Percentiles rank a stretch among this genome's conserved stretches.
Conservation (phyloP, 805 yeast genomes). For the Wickerhamiella lipophila region DNA sequence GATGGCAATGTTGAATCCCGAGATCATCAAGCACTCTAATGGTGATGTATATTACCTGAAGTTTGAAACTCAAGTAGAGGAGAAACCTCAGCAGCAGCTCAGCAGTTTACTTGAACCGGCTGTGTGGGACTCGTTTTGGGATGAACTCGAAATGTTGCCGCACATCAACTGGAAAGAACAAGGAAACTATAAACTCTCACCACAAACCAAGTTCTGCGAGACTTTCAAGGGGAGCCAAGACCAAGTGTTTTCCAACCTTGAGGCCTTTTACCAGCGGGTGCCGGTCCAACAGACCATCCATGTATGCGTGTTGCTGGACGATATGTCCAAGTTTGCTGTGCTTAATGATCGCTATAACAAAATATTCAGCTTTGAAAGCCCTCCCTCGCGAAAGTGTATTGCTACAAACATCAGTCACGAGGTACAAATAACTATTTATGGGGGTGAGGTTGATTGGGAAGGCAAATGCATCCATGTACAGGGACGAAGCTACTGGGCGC, state of each 20-base stretch:
- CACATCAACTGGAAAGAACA: neutral
- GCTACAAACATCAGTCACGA: constrained; percentile 40
- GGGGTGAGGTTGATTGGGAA: constrained; percentile 18
- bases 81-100: constrained; percentile 24
- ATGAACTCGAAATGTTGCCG: constrained; percentile 16
- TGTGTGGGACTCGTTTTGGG: constrained; percentile 28
- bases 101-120: constrained; percentile 18
- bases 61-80: constrained; percentile 33
- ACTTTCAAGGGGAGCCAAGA: constrained; percentile 11
- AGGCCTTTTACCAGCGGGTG: neutral
- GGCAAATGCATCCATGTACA: constrained; percentile 69
- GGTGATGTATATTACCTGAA: constrained; percentile 56
- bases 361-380: constrained; percentile 48
- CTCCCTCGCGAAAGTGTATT: constrained; percentile 84
- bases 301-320: constrained; percentile 32
- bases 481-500: constrained; percentile 95
- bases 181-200: neutral
- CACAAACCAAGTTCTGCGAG: neutral
- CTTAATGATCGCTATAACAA: constrained; percentile 51
- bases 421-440: constrained; percentile 51
- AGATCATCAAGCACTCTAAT: constrained; percentile 34
- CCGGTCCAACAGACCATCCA: constrained; percentile 2
- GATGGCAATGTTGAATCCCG: constrained; percentile 31
- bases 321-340: constrained; percentile 50
- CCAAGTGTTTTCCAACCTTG: constrained; percentile 10